Conservation (phyloP, 2,329 filamentous ascomycete genomes). For the Pseudofabraea citricarpa region DNA sequence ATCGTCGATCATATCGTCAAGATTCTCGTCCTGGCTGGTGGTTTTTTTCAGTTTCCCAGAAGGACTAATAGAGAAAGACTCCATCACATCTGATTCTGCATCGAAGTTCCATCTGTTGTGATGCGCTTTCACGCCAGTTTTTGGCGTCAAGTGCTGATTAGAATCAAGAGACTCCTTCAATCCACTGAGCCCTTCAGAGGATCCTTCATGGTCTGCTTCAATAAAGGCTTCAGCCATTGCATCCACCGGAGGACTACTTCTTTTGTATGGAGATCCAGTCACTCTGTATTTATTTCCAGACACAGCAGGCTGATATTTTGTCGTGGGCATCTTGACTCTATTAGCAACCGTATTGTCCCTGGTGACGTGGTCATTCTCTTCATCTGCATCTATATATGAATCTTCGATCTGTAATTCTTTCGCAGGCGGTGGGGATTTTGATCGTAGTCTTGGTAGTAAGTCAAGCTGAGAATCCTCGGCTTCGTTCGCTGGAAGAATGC, state of each 20-base stretch:
- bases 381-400: constrained; percentile 11
- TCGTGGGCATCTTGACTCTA: background rate
- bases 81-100: background rate
- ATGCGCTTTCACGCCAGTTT: constrained; percentile 30
- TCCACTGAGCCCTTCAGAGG: constrained; percentile 9
- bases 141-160: constrained; percentile 40
- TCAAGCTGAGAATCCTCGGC: constrained; percentile 2
- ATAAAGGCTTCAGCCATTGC: constrained; percentile 47
- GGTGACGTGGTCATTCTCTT: constrained; percentile 9
- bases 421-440: constrained; percentile 17
- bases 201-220: constrained; percentile 34
- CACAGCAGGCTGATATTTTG: background rate
- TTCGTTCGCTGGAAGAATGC: constrained; percentile 6
- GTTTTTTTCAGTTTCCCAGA: background rate
- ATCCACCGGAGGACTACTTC: constrained; percentile 35
- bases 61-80: background rate
- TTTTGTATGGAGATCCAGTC: constrained; percentile 5
- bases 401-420: constrained; percentile 1
- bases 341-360: background rate
- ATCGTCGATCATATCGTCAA: constrained; percentile 23
- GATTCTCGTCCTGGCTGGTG: constrained; percentile 4
- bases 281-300: constrained; percentile 6
- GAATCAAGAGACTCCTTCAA: background rate
- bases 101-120: constrained; percentile 1
- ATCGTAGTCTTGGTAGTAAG: background rate